These are phyloP conservation scores for Calonectria fujianensis DNA, from an alignment of 2,329 filamentous ascomycete species.

Conservation along the genomic window DNA sequence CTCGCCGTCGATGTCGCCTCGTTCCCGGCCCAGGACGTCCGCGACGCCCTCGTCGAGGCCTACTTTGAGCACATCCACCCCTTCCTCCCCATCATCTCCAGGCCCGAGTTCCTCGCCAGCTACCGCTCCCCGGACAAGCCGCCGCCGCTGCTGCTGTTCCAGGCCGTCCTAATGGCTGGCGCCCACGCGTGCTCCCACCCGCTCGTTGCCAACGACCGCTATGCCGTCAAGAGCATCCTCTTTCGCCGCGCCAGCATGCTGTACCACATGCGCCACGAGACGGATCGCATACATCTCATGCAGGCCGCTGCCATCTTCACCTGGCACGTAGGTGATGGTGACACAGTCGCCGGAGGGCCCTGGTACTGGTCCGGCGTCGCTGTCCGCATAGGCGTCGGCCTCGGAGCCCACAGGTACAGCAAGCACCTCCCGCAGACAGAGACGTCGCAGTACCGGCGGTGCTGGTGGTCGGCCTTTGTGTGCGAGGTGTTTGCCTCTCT, in stretches of 20 bases:
- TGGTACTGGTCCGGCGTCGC: constrained; percentile 55
- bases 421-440: constrained; percentile 47
- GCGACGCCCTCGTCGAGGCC: constrained; percentile 48
- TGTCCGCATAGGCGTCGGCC: constrained; percentile 48
- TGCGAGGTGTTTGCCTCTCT: constrained; percentile 52
- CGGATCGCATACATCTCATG: constrained; percentile 51
- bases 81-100: constrained; percentile 50
- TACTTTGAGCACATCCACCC: constrained; percentile 55
- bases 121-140: constrained; percentile 50
- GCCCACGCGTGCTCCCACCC: constrained; percentile 52
- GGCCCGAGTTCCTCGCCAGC: constrained; percentile 50
- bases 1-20: constrained; percentile 50
- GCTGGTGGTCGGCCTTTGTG: constrained; percentile 53
- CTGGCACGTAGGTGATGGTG: constrained; percentile 52
- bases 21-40: constrained; percentile 52
- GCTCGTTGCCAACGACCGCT: constrained; percentile 49
- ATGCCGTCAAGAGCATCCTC: constrained; percentile 54
- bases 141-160: constrained; percentile 47
- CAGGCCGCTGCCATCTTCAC: constrained; percentile 51
- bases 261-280: constrained; percentile 53
- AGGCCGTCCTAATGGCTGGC: constrained; percentile 52
- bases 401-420: constrained; percentile 49
- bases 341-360: constrained; percentile 49
- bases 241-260: constrained; percentile 53
- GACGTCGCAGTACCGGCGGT: constrained; percentile 51